These are phyloP conservation scores for Aspergillus glaucus DNA, from an alignment of 2,329 filamentous ascomycete species.

Conservation along the genomic window DNA sequence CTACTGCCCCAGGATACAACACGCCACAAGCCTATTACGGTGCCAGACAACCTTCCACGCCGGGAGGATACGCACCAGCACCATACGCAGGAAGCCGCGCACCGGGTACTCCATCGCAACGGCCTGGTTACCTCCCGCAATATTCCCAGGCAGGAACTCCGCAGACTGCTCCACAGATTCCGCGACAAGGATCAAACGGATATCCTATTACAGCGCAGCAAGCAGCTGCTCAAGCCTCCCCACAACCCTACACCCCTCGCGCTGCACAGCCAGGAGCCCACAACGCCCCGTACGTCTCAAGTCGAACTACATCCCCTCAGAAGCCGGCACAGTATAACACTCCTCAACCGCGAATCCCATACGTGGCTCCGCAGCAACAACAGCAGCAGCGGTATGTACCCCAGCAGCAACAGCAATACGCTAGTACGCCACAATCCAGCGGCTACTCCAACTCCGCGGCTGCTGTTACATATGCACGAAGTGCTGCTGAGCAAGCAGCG, in stretches of 20 bases:
- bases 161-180: constrained; percentile 35
- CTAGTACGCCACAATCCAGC: constrained; percentile 20
- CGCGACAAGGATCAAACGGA: constrained; percentile 35
- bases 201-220: constrained; percentile 27
- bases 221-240: constrained; percentile 25
- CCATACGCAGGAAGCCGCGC: constrained; percentile 25
- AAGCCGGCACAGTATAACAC: constrained; percentile 26
- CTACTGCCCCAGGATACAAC: constrained; percentile 26
- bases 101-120: constrained; percentile 30
- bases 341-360: constrained; percentile 29
- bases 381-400: constrained; percentile 26
- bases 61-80: constrained; percentile 28
- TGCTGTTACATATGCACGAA: constrained; percentile 31
- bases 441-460: constrained; percentile 31
- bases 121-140: constrained; percentile 30
- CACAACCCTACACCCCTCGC: constrained; percentile 31
- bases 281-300: constrained; percentile 19
- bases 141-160: constrained; percentile 25
- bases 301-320: constrained; percentile 28
- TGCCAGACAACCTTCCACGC: constrained; percentile 24
- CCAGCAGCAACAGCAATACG: constrained; percentile 20
- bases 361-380: constrained; percentile 29
- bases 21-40: constrained; percentile 24
- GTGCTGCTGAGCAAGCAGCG: constrained; percentile 34
- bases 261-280: constrained; percentile 27